Base-by-base conservation (phyloP, 768 basidiomycete genomes). In the Calocybe indica region DNA sequence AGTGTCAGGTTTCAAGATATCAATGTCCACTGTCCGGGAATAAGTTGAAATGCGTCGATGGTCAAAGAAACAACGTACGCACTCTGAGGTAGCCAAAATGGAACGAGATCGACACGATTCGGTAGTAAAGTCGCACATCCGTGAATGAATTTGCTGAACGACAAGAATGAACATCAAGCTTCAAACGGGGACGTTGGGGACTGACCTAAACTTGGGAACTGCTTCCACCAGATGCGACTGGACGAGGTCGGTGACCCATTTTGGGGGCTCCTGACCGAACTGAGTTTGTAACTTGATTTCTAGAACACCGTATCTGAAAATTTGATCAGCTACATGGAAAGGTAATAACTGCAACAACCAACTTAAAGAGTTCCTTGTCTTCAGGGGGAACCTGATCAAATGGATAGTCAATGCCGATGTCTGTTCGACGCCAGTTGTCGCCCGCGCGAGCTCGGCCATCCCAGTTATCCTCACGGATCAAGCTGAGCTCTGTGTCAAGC, bases 41-140 rank as follows among this genome's bases (percentile, higher is more conserved):
- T 12, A 30, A 34, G 28, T 30, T 50, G 15, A 41, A 37, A 41
- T 40, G 32, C 42, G 31, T 14, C 44, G 1, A 34, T 33, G 32
- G 39, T 32, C 37, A 41, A 43, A 9, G 35, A 37, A 8, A 42
- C 35, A 40, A 30, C 34, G 37, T 46, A 56, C 77, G 36, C 62
- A 90, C 88, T 96, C 62, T 98, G 94, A 5, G 94, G 94, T 5
- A 94, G 78, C 96, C 96, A 99, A 75, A 97, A 99, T 5, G 96
- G 96, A 33, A 99, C 88, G 15, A 99, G 78, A 59, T 97, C 89
- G 39, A 97, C 94, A 33, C 95, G 86, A 58, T 89, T 80, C 13
- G 94, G 93, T 7, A 98, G 67, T 0, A 98, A 74, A 1, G 92
- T 93, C 2, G 95, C 85, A 62, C 96, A 99, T 22, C 96, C 95